Base-by-base conservation (phyloP, 805 yeast genomes). In the Kodamaea kaohsiungensis region DNA sequence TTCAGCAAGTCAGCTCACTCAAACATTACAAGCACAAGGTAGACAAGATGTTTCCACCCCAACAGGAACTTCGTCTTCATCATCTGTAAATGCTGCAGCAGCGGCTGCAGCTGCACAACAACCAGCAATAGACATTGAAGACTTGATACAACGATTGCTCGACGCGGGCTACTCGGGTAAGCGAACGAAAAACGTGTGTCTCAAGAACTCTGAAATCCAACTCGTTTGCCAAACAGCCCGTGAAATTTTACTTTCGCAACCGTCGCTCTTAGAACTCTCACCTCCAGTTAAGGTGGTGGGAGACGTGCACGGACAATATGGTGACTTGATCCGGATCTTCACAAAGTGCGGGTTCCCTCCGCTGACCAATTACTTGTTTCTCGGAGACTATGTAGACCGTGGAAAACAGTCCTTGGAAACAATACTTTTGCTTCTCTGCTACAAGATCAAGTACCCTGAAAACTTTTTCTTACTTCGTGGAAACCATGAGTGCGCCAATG, bases 291-390 rank as follows among this genome's bases (percentile, higher is more conserved):
- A 89, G 68, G 88, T 88, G 18, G 96, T 89, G 3, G 96, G 96
- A 48, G 99, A 95, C 68, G 96, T 95, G 30, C 99, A 95, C 71
- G 99, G 99, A 30, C 99, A 95, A 71, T 95, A 87, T 68, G 88
- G 89, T 50, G 99, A 95, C 72, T 77, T 95, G 58, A 84, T 95
- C 59, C 83, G 99, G 60, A 81, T 95, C 56, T 91, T 95, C 72
- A 91, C 96, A 53, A 88, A 91, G 75, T 92, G 98, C 75, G 99
- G 99, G 18, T 90, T 93, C 72, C 99, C 99, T 4, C 98, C 98
- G 1, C 82, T 88, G 57, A 84, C 97, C 12, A 95, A 95, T 70
- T 95, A 91, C 71, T 75, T 95, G 60, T 93, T 95, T 64, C 72
- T 95, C 47, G 99, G 99, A 27, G 99, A 95, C 73, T 95, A 95